These are phyloP conservation scores for Anthracocystis walkeri DNA, from an alignment of 1,284 basidiomycete species.

Conservation along the genomic window DNA sequence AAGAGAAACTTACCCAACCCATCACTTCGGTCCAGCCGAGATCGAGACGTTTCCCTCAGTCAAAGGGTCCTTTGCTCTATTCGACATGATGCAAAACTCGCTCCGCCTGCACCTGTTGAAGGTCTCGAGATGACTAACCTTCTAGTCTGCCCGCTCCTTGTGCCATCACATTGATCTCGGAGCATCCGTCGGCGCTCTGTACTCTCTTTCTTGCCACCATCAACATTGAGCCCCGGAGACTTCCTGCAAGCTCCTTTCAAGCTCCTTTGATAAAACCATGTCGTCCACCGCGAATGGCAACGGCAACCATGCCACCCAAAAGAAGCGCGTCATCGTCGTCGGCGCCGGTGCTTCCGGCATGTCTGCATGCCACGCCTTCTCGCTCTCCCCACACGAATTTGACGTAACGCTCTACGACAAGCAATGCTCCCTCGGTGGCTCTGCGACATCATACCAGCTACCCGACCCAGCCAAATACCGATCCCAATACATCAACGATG, in stretches of 20 bases:
- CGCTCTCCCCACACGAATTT: conserved; percentile 54
- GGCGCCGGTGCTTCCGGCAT: conserved; percentile 60
- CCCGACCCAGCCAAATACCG: conserved; percentile 57
- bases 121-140: no score
- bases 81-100: conserved; percentile 2
- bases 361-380: conserved; percentile 60
- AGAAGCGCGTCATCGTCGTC: conserved; percentile 64
- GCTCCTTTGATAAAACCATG: not conserved
- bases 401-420: conserved; percentile 62
- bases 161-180: not conserved
- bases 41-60: not conserved
- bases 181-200: not conserved
- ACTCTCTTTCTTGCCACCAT: not conserved
- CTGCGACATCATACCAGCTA: conserved; percentile 62
- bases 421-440: conserved; percentile 58
- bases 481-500: conserved; percentile 66
- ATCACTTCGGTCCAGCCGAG: not conserved
- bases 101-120: not conserved
- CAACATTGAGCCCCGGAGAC: not conserved
- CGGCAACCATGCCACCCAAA: conserved; percentile 21
- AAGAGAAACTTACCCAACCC: conserved; percentile 1
- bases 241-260: not conserved
- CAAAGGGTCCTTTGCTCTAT: not conserved
- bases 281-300: conserved; percentile 24
- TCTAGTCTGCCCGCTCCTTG: no score